A percentile compares a stretch with the other conserved stretches of the same genome.
phyloP scores from a whole-genome alignment of 352 stramenopile genomes.

The Phytopythium oedochilum region DNA sequence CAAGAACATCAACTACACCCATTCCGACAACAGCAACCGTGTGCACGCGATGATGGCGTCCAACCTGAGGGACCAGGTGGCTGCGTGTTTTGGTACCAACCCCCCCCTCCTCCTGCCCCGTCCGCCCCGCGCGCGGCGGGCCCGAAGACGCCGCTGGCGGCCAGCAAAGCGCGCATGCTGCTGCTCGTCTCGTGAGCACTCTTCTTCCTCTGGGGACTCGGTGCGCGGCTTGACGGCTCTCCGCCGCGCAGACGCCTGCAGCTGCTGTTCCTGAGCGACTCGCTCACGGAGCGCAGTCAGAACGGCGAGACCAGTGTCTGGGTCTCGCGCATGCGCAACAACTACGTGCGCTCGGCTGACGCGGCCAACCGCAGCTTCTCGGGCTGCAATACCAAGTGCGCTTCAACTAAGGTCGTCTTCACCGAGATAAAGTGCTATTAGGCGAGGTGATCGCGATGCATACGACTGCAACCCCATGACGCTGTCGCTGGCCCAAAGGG shows the following conservation, averaged over 20 bases:
- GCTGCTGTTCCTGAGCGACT: conserved; percentile 56
- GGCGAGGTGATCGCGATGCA: no score
- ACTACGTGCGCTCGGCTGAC: conserved; percentile 50
- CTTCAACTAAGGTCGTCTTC: no score
- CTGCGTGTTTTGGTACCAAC: no score
- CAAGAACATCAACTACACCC: no score
- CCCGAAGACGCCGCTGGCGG: not conserved
- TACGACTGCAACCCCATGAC: no score
- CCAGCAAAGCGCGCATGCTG: conserved; percentile 11
- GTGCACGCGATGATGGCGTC: no score
- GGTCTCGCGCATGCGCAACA: conserved; percentile 32
- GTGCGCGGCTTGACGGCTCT: conserved; percentile 6
- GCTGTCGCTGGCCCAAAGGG: no score
- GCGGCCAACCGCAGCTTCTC: conserved; percentile 46
- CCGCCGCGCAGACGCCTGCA: conserved; percentile 14
- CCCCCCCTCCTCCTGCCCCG: no score
- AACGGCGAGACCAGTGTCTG: conserved; percentile 34
- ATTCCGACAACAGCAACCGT: no score
- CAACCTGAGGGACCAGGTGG: no score
- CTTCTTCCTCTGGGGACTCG: conserved; percentile 15
- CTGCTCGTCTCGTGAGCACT: conserved; percentile 9
- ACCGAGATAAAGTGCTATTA: no score
- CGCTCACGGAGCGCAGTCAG: conserved; percentile 46
- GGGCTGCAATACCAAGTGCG: conserved; percentile 55
- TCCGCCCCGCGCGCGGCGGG: not conserved